Base-by-base conservation (phyloP, 768 basidiomycete genomes). In the Trametes meyenii region DNA sequence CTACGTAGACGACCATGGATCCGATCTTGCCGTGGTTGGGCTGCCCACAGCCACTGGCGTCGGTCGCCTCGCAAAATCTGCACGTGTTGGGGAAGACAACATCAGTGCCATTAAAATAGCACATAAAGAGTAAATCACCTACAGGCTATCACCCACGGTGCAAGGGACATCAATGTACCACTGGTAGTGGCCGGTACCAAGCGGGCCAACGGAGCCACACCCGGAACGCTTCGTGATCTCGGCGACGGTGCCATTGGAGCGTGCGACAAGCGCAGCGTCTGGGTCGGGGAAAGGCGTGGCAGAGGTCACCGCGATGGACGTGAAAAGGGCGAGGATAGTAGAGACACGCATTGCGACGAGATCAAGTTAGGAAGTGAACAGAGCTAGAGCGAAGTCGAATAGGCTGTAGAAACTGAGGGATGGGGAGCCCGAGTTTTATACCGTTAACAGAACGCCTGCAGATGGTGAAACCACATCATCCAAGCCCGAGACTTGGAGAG, bases 181-280 rank as follows among this genome's bases (percentile, higher is more conserved):
- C 29, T 35, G 17, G 55, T 23, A 55, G 55, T 55, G 55, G 55
- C 55, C 55, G 38, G 26, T 46, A 33, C 55, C 55, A 13, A 55
- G 43, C 2, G 54, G 54, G 26, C 54, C 54, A 1, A 24, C 5
- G 8, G 54, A 55, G 43, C 54, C 54, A 17, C 56, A 58, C 14
- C 56, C 56, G 19, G 48, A 58, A 13, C 39, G 38, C 48, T 49
- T 21, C 38, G 40, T 42, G 29, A 45, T 16, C 16, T 19, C 43
- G 43, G 38, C n/a, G 52, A 10, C n/a, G 24, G 13, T 24, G 14
- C 36, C 54, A 10, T 43, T 43, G 19, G 29, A 10, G 11, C 43
- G 54, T 19, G 43, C 54, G n/a, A 45, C 54, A 43, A 44, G 7
- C 4, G 29, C 11, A n/a, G 4, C 35, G 50, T 16, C 50, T 7